A percentile compares a stretch with the other conserved stretches of the same genome.
phyloP scores from a whole-genome alignment of 345 rosid genomes.

The Excoecaria agallocha region DNA sequence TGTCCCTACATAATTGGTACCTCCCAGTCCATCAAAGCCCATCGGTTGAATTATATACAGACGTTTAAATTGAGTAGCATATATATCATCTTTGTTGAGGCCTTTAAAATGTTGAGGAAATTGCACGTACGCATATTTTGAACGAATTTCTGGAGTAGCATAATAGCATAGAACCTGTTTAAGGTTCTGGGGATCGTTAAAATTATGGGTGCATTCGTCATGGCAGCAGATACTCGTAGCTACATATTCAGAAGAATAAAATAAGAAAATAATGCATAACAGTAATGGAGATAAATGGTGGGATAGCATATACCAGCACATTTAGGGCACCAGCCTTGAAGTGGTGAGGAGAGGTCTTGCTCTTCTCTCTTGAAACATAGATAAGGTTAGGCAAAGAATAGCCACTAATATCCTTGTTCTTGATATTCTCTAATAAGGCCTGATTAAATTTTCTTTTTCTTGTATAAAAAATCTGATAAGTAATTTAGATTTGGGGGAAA shows the following conservation, averaged over 20 bases:
- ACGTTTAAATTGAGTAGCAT: constrained; percentile 40
- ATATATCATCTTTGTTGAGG: constrained; percentile 52
- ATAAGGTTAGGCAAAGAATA: too few relatives aligned
- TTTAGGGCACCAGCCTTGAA: too few relatives aligned
- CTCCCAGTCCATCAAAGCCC: constrained; percentile 55
- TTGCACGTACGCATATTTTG: constrained; percentile 46
- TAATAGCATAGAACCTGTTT: constrained; percentile 52
- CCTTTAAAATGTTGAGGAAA: constrained; percentile 67
- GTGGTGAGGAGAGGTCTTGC: too few relatives aligned
- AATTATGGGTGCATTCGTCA: constrained; percentile 68
- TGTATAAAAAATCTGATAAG: too few relatives aligned
- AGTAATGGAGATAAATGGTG: too few relatives aligned
- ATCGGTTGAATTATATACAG: constrained; percentile 34
- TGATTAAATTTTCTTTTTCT: too few relatives aligned
- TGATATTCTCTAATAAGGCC: too few relatives aligned
- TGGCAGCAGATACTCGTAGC: constrained; percentile 67
- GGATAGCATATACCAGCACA: too few relatives aligned
- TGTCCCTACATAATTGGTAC: constrained; percentile 51
- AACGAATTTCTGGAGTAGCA: constrained; percentile 29
- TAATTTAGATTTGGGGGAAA: too few relatives aligned
- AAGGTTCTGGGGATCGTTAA: constrained; percentile 60
- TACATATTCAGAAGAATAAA: constrained; percentile 14
- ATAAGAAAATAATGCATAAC: too few relatives aligned
- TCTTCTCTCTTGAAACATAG: too few relatives aligned
- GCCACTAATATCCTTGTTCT: too few relatives aligned